phyloP scores from a whole-genome alignment of 139 green algal species.

The Chlamydomonas sp. region DNA sequence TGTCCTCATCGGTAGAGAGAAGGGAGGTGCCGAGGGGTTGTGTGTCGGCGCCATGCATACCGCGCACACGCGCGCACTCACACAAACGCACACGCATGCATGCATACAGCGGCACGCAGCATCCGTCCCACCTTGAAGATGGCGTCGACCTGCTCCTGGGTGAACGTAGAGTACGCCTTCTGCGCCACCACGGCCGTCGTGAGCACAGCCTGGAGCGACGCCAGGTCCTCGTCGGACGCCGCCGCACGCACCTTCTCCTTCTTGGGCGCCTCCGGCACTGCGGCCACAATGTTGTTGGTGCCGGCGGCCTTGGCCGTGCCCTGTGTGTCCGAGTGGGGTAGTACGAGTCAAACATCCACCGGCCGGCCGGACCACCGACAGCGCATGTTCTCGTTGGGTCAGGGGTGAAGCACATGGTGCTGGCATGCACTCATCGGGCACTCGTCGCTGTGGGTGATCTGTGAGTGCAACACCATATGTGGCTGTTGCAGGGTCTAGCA shows the following conservation, averaged over 20 bases:
- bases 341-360: too few relatives aligned
- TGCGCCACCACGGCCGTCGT: slow-evolving; percentile 25
- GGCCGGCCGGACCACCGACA: too few relatives aligned
- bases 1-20: too few relatives aligned
- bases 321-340: neutral
- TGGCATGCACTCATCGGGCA: too few relatives aligned
- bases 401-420: too few relatives aligned
- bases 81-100: neutral
- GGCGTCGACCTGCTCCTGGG: slow-evolving; percentile 42
- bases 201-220: slow-evolving; percentile 23
- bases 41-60: neutral
- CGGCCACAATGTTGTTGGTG: neutral
- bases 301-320: neutral
- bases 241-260: slow-evolving; percentile 31
- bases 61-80: neutral
- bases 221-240: slow-evolving; percentile 22
- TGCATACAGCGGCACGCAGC: neutral
- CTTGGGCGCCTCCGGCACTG: neutral
- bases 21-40: too few relatives aligned
- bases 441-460: too few relatives aligned
- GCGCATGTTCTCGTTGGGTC: too few relatives aligned
- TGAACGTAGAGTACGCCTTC: slow-evolving; percentile 35
- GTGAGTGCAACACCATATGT: too few relatives aligned
- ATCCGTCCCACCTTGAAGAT: too few relatives aligned
- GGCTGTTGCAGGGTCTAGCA: too few relatives aligned